Conservation (phyloP, 305 asterid genomes). For the Petunia hybrid region DNA sequence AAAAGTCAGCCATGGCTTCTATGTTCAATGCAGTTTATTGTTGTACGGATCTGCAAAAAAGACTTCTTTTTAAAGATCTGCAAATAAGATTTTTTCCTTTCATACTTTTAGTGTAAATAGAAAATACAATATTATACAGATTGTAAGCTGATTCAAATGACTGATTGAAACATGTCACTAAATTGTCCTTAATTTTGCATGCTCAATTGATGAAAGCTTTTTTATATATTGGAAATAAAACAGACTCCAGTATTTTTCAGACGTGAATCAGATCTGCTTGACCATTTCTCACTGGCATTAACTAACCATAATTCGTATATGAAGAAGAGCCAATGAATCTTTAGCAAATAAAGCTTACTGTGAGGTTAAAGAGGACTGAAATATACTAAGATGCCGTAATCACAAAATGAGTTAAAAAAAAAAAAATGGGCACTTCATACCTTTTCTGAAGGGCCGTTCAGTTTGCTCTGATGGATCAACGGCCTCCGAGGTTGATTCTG, state of each 20-base stretch:
- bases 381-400: background rate
- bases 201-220: background rate
- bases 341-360: slow-evolving; percentile 11
- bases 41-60: background rate
- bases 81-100: background rate
- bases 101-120: background rate
- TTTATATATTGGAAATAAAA: background rate
- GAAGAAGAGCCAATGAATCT: background rate
- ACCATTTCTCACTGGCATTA: background rate
- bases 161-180: background rate
- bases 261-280: slow-evolving; percentile 7
- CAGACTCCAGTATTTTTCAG: background rate
- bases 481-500: slow-evolving; percentile 62
- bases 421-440: slow-evolving; percentile 47
- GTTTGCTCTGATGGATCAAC: slow-evolving; percentile 56
- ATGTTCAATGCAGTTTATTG: background rate
- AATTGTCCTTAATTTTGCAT: background rate
- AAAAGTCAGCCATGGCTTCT: too few relatives aligned
- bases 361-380: slow-evolving; percentile 21
- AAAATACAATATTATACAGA: background rate
- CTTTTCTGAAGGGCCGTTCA: slow-evolving; percentile 71
- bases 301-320: background rate
- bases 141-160: background rate
- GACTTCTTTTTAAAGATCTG: background rate
- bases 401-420: slow-evolving; percentile 19